Base-by-base conservation (phyloP, 1,284 basidiomycete species). In the Papiliotrema laurentii region DNA sequence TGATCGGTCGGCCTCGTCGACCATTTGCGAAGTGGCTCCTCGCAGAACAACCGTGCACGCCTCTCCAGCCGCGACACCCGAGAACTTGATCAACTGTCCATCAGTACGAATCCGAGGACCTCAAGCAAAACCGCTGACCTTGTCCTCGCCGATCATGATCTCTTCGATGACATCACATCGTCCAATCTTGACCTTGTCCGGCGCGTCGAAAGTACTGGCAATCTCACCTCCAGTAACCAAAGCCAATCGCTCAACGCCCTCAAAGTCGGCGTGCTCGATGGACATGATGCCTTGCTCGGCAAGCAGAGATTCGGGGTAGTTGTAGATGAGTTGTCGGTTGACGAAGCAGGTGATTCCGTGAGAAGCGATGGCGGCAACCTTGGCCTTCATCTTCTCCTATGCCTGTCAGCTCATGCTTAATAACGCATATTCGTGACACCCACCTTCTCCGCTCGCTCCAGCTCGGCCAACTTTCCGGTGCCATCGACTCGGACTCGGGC, bases 301-400 rank as follows among this genome's bases (percentile, higher is more conserved):
- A 18, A 99, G 81, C 0, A 99, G 78, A 1, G 86, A 88, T 74
- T 98, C 96, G 38, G 96, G 96, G 72, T 97, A 98, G 79, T 99
- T 98, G 83, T 98, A 99, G 75, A 99, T 92, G 49, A 99, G 81
- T 72, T 99, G 96, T 41, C 96, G 83, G 78, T 99, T 99, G 61
- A 98, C 91, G 72, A 99, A 98, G 74, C 86, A 89, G 65, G 91
- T 99, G 78, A 98, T 92, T 45, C 94, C 94, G 66, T 97, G 93
- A 0, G 86, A 74, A 19, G 92, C 91, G 67, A 99, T 99, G 28
- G 86, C 83, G 43, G 92, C 88, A 19, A 98, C 93, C 77, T 98
- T 99, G 55, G 83, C 85, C 78, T 96, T 97, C 94, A 98, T 98
- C 81, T 98, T 98, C 77, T 97, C 94, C 84, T 89, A 66, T n/a